Conservation (phyloP, 768 basidiomycete species). For the Auriscalpium microsporum region DNA sequence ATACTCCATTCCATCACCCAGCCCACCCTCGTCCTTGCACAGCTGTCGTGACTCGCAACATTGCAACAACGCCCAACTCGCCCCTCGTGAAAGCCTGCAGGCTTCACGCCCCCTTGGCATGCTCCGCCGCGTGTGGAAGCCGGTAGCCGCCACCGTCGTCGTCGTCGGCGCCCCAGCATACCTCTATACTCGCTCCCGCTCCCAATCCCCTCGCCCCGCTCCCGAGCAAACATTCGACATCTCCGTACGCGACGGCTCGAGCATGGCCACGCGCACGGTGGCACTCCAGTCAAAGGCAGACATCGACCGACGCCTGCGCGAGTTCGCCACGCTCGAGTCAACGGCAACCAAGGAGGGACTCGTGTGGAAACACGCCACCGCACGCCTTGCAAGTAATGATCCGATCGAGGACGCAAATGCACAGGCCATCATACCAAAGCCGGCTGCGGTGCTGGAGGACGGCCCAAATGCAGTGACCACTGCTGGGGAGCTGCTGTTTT, state of each 20-base stretch:
- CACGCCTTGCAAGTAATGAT: constrained; percentile 75
- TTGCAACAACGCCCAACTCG: no score
- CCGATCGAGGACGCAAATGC: constrained; percentile 89
- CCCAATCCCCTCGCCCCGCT: constrained; percentile 17
- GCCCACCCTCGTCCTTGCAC: no score
- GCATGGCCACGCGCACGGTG: constrained; percentile 44
- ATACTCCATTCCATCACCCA: no score
- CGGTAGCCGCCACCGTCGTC: constrained; percentile 45
- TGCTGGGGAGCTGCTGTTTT: constrained; percentile 73
- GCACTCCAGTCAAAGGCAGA: constrained; percentile 46
- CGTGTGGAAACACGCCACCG: constrained; percentile 71
- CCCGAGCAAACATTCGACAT: constrained; percentile 45
- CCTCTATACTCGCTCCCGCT: constrained; percentile 40
- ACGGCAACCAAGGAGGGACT: constrained; percentile 44
- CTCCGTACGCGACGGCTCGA: constrained; percentile 51
- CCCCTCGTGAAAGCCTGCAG: no score
- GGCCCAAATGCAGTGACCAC: constrained; percentile 41
- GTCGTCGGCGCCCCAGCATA: constrained; percentile 53
- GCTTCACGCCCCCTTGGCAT: constrained; percentile 26
- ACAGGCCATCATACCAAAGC: constrained; percentile 55
- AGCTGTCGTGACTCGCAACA: no score
- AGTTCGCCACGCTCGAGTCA: constrained; percentile 40
- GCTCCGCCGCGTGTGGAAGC: constrained; percentile 63
- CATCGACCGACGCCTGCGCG: constrained; percentile 49
- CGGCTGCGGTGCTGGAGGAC: constrained; percentile 17